Evolutionary conservation across 1,284 basidiomycete species (phyloP), one percentile per base, ranked within the genome.

Genomic region (Irpex sp.): DNA sequence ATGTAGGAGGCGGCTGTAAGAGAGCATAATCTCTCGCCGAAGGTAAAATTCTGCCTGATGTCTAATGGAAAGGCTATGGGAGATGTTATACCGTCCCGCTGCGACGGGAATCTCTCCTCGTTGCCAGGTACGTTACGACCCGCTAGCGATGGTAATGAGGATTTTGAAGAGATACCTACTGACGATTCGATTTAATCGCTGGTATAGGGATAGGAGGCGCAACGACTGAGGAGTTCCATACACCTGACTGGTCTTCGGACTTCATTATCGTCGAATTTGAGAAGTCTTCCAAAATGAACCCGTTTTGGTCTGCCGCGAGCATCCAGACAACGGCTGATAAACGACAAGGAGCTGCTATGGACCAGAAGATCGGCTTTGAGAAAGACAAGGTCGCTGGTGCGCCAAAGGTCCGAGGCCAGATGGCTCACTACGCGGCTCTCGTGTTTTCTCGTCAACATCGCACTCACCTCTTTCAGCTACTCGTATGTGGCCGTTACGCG

Each of bases 401-500:
- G 9, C 15, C 3, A 5, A 56, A 15, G 17, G 36, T 50, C 31
- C 51, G 59, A 5, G 59, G 59, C 9, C 59, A 61, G 31, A 17
- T 61, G 36, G 53, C 53, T 33, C 4, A 11, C 6, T 56, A 61
- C 21, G 51, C 51, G 6, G 11, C n/a, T 8, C 15, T 19, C 11
- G 39, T 49, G 15, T 49, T 57, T 26, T 26, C 54, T 26, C 31
- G 35, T 2, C 67, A 69, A 51, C 64, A 64, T 11, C 62, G 63
- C 1, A 39, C 39, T 37, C 61, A 62, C 55, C 7, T 61, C 33
- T 67, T 65, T 61, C 57, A 62, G 46, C 9, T 69, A 5, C 15
- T 66, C 53, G 55, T 70, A 39, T 62, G 58, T 35, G 59, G 58
- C 5, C 15, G 59, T 26, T 31, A 31, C 37, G 67, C 65, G n/a